These are phyloP conservation scores for Fusarium brevicatenulatum DNA, from an alignment of 2,329 filamentous ascomycete species.

Conservation along the genomic window DNA sequence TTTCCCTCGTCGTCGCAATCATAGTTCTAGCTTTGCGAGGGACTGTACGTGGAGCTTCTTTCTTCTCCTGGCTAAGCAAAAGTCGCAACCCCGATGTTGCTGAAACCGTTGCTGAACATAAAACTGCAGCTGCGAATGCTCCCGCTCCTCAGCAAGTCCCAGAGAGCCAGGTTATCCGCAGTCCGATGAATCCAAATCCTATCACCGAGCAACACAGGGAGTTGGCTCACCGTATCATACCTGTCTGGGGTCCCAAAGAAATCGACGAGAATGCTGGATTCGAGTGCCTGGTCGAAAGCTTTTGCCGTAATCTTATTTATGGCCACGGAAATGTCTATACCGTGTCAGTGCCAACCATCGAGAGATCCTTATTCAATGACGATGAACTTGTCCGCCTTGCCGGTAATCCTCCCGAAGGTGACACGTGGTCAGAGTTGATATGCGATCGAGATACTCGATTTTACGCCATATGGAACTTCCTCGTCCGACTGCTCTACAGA, in stretches of 20 bases:
- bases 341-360: background rate
- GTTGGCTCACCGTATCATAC: background rate
- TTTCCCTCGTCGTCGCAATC: background rate
- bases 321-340: background rate
- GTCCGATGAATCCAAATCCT: background rate
- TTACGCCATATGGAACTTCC: background rate
- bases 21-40: background rate
- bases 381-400: background rate
- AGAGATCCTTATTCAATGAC: background rate
- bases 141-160: background rate
- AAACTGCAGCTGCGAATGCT: rapidly evolving
- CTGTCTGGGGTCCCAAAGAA: background rate
- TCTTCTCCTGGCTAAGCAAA: background rate
- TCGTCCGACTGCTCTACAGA: background rate
- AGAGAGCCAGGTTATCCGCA: background rate
- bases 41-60: background rate
- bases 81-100: rapidly evolving
- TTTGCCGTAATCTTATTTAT: background rate
- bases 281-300: background rate
- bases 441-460: background rate
- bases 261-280: background rate
- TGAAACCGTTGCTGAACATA: background rate
- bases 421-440: background rate
- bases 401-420: background rate
- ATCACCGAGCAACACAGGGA: background rate